Evolutionary conservation across 352 stramenopile species (phyloP), one percentile per base, ranked within the genome.

Genomic region (Phytophthora melonis): DNA sequence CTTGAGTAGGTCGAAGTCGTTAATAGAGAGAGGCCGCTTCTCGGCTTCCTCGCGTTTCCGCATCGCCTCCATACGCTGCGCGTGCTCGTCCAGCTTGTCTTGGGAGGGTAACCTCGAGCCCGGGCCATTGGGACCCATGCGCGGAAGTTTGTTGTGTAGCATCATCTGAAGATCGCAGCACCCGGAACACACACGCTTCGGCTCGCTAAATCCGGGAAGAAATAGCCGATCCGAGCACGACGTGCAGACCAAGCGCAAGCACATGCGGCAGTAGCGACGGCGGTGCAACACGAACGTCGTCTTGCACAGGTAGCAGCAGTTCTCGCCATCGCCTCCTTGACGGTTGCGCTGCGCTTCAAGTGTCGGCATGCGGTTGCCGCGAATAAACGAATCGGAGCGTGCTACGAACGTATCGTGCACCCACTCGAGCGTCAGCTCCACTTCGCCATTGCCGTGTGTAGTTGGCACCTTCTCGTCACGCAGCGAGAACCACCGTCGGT

Each of bases 1-100:
- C 71, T 98, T 98, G 23, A 99, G 81, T 36, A 99, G 68, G 64
- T 98, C 92, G 74, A 99, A 99, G 79, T 99, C 97, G 4, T 96
- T 88, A 65, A 98, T 98, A 41, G 70, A 79, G 36, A 98, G 62
- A 3, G 90, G 90, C 11, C 74, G 70, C 39, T 85, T 86, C 69
- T 93, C 87, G 2, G 87, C 86, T 62, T 94, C 86, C 72, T 97
- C 90, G 16, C 89, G 89, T 68, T 84, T 81, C 7, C 89, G 87
- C 89, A 96, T 96, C 0, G 83, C 86, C 55, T 94, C 86, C 81
- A 94, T 91, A 32, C 84, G 80, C 56, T 93, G 73, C 3, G 79
- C 77, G 50, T 91, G 82, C 47, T 92, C 87, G 4, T 83, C 84
- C 49, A 93, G 27, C 58, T 92, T 92, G 11, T 89, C 74, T 60